Base-by-base conservation (phyloP, 2,329 filamentous ascomycete genomes). In the Bipolaris gigantea region DNA sequence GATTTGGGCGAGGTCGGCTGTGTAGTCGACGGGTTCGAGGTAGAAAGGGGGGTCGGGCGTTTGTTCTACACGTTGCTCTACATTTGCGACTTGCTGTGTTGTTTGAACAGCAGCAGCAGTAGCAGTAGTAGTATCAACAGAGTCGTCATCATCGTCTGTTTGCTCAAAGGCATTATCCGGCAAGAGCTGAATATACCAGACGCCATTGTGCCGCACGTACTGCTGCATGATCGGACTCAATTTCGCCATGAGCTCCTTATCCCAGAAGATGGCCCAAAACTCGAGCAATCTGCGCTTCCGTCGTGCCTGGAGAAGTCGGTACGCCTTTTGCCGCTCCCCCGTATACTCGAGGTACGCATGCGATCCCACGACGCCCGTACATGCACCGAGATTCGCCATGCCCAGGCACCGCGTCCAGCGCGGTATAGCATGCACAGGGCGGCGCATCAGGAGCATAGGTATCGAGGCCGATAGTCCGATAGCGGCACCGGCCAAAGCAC, bases 281-380 rank as follows among this genome's bases (percentile, higher is more conserved):
- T 67, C 65, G 15, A 66, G 51, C 25, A 59, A 62, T 34, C 64
- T 58, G 21, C 54, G 50, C 48, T 62, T 53, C 5, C 59, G 48
- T 13, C 55, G 59, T 5, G 51, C 41, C 8, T 64, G 55, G 13
- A 71, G 55, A 4, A 47, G 52, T 35, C 36, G 38, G 36, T 65
- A 60, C 6, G 67, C 65, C 46, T 60, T 61, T 53, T 65, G 60
- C 11, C 67, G 57, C 51, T 69, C 65, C 16, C 66, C 69, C 0
- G 57, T 71, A 27, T 69, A 69, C 10, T 67, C 57, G 16, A 71
- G 56, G 36, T 68, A 69, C 30, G 53, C 62, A 55, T 69, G 61
- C 4, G 62, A 55, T 25, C 52, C 64, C 4, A 63, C 15, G 2
- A 70, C 44, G 7, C 69, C 67, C 7, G 57, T 53, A 35, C 61